Evolutionary conservation across 129 eudicot genomes (phyloP), one percentile per base, ranked within the genome.

Genomic region (Glebionis coronaria): DNA sequence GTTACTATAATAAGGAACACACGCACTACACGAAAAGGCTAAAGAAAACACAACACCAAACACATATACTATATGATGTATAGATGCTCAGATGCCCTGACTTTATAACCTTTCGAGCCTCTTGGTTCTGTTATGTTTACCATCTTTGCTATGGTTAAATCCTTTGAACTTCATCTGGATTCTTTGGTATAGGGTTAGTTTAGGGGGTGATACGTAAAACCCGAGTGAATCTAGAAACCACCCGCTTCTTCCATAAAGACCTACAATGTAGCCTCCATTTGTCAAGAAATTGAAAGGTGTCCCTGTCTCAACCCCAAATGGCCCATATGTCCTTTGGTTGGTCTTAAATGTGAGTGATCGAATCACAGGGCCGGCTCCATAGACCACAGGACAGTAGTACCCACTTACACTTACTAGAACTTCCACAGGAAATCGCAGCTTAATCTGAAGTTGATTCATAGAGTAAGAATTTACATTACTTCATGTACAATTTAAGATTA

Each of bases 251-350:
- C 94, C 89, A 77, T 81, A 80, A 61, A 87, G 79, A 6, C 95
- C 90, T 18, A 87, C 83, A 20, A 83, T 74, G 16, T 46, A 63
- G n/a, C 73, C 82, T 19, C 82, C 87, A 20, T 81, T 85, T 54
- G 76, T 60, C 15, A 77, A 72, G 45, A 82, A 78, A 9, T 57
- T 73, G 45, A 88, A 82, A 2, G 91, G 96, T 0, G 87, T 82
- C 35, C 87, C 96, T 64, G 74, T 82, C 74, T 88, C 92, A 4
- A 80, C 82, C 19, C 96, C 96, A 58, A 61, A 88, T 0, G 96
- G 91, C 13, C 95, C 96, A 49, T 72, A 82, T 2, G 79, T 80
- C 64, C 85, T 79, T 16, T 38, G 47, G 68, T 88, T 88, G 73
- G 68, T 88, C 74, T 71, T 80, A 3, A 85, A 78, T 0, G 83